Base-by-base conservation (phyloP, 768 basidiomycete genomes). In the Neoboletus subvelutipes region DNA sequence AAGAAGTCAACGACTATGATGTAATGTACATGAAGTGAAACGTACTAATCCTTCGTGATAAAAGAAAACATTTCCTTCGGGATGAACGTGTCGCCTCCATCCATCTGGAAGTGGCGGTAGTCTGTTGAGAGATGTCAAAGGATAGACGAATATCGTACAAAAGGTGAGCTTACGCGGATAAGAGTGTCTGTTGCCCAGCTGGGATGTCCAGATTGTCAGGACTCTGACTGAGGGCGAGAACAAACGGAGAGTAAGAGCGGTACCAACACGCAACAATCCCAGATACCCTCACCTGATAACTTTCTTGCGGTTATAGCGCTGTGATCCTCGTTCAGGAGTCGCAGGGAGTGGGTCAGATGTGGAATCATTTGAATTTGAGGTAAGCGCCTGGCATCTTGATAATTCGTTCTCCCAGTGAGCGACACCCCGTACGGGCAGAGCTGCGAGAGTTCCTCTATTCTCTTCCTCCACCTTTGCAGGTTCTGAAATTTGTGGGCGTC, bases 81-180 rank as follows among this genome's bases (percentile, higher is more conserved):
- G 62, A 28, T 63, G 61, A 28, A 63, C 42, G 40, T 55, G 42
- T 13, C 58, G 42, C 3, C 15, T 59, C 65, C 54, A 64, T 36
- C 45, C 51, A 2, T 47, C 41, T 13, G 41, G 24, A 34, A 43
- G 43, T n/a, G 0, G 1, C 2, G 45, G 52, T 17, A 59, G n/a
- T 37, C 63, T 64, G n/a, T 51, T 13, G 18, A 5, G 12, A 15
- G 28, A 2, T 29, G 15, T 57, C 46, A 37, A 28, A 3, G 8
- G n/a, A 12, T 2, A 26, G 5, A 20, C 1, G 2, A 2, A 13
- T n/a, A 5, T 15, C 29, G 10, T 2, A 42, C 9, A 43, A 24
- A 18, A 24, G 9, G 8, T 13, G 17, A 31, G 26, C 64, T 26
- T 29, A 66, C 63, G 42, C 20, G 10, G 45, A 43, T n/a, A 63